These are phyloP conservation scores for Tubosaeta brunneosetosa DNA, from an alignment of 768 basidiomycete species.

Conservation along the genomic window DNA sequence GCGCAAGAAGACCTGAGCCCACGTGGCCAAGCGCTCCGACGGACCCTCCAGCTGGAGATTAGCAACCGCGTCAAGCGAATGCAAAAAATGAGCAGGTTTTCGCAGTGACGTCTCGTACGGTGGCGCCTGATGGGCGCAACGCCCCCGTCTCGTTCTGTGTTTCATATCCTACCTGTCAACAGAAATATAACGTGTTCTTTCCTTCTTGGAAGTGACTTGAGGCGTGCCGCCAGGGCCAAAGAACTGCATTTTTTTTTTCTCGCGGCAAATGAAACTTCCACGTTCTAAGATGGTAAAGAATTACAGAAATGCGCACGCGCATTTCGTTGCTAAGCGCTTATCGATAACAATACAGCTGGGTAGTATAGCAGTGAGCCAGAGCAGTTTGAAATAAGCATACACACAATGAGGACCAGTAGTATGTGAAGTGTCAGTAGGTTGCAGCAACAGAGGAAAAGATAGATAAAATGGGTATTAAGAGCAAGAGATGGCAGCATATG, in stretches of 20 bases:
- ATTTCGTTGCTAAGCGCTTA: constrained; percentile 3
- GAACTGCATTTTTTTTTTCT: neutral
- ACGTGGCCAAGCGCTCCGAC: constrained; percentile 37
- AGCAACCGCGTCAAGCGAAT: constrained; percentile 61
- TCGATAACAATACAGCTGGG: constrained; percentile 21
- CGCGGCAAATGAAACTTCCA: constrained; percentile 12
- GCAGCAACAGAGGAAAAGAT: constrained; percentile 9
- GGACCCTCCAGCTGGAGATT: constrained; percentile 55
- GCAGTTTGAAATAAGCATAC: constrained; percentile 11
- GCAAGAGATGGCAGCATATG: constrained; percentile 1
- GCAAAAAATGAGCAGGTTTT: constrained; percentile 54
- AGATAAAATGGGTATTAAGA: constrained; percentile 11
- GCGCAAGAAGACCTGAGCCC: constrained; percentile 47
- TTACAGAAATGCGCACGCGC: neutral
- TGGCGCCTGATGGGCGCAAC: neutral
- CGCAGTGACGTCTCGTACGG: constrained; percentile 11
- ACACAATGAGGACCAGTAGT: constrained; percentile 9
- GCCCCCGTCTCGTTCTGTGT: constrained; percentile 2
- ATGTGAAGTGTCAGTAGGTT: constrained; percentile 19
- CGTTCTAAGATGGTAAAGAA: constrained; percentile 1
- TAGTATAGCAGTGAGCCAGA: constrained; percentile 12
- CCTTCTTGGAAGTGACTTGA: neutral
- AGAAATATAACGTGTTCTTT: constrained; percentile 3
- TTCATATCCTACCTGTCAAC: constrained; percentile 9
- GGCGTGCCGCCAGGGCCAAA: constrained; percentile 15